These are phyloP conservation scores for Apophysomyces trapeziformis DNA, from an alignment of 371 early-diverging fungal species.

Conservation along the genomic window DNA sequence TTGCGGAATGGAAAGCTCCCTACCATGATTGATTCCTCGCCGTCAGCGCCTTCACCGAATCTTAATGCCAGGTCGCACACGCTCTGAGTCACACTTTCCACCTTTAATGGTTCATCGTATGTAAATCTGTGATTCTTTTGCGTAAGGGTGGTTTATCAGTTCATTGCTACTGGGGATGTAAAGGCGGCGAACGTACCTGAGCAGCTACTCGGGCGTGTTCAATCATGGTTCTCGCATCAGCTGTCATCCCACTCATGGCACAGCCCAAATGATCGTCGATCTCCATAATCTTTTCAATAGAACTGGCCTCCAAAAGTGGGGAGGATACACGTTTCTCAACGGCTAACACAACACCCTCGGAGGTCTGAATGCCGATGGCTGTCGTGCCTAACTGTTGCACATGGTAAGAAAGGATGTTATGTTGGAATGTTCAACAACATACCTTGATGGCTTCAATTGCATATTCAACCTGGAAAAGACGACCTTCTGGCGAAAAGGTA, in stretches of 20 bases:
- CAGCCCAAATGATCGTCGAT: constrained; percentile 95
- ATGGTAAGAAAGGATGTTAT: neutral
- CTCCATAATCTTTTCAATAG: constrained; percentile 97
- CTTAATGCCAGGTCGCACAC: constrained; percentile 97
- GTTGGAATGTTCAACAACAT: constrained; percentile 9
- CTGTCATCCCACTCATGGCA: constrained; percentile 97
- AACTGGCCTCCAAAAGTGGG: constrained; percentile 87
- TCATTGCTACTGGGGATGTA: neutral
- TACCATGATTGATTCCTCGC: constrained; percentile 96
- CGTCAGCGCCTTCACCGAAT: constrained; percentile 96
- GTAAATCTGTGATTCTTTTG: constrained; percentile 91
- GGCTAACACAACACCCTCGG: constrained; percentile 92
- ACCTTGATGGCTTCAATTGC: constrained; percentile 99
- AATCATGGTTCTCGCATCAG: constrained; percentile 96
- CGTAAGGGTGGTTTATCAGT: neutral
- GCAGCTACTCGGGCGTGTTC: constrained; percentile 97
- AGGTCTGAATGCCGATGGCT: constrained; percentile 95
- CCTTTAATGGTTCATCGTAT: constrained; percentile 93
- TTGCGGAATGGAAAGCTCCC: neutral
- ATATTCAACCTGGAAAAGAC: constrained; percentile 99
- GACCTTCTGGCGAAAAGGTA: constrained; percentile 98
- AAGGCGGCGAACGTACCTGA: constrained; percentile 62
- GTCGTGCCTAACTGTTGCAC: constrained; percentile 88
- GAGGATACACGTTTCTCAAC: constrained; percentile 98
- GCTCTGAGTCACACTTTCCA: constrained; percentile 96